Evolutionary conservation across 129 eudicot genomes (phyloP).

Genomic region (Helianthus annuus): DNA sequence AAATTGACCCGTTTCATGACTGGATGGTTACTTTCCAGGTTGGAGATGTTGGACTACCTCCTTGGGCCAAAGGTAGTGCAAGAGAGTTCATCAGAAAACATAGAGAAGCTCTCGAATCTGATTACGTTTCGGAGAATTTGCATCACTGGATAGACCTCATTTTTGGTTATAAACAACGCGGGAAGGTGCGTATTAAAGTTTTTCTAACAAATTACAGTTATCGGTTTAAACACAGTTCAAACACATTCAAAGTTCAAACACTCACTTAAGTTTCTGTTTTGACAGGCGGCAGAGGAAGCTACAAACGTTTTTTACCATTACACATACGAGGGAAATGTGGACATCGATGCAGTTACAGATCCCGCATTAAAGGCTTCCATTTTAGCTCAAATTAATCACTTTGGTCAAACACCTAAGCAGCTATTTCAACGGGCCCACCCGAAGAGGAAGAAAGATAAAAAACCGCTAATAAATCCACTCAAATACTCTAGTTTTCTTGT

Average conservation of each 20-base stretch:
- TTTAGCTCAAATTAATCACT: slow-evolving; percentile 97
- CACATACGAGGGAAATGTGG: slow-evolving; percentile 94
- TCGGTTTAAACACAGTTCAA: background rate
- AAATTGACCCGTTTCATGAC: slow-evolving; percentile 19
- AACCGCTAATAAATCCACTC: slow-evolving; percentile 63
- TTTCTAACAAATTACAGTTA: background rate
- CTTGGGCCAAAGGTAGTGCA: slow-evolving; percentile 98
- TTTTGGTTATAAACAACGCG: slow-evolving; percentile 91
- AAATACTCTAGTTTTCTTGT: slow-evolving; percentile 62
- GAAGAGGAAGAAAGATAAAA: slow-evolving; percentile 65
- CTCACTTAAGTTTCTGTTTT: slow-evolving; percentile 4
- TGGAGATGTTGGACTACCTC: slow-evolving; percentile 86
- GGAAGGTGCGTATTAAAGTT: slow-evolving; percentile 60
- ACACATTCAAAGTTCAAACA: background rate
- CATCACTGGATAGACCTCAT: slow-evolving; percentile 99
- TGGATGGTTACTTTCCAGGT: slow-evolving; percentile 50
- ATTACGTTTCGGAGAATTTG: slow-evolving; percentile 81
- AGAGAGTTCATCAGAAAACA: slow-evolving; percentile 96
- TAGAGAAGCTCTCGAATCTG: slow-evolving; percentile 95
- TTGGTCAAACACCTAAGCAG: slow-evolving; percentile 97
- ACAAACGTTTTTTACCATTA: slow-evolving; percentile 93
- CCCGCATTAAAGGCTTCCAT: slow-evolving; percentile 98
- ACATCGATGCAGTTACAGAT: slow-evolving; percentile 88
- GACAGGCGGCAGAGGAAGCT: slow-evolving; percentile 95
- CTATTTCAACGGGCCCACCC: slow-evolving; percentile 80